Base-by-base conservation (phyloP, 225 moss, liverwort and hornwort species). In the Neckera pumila region DNA sequence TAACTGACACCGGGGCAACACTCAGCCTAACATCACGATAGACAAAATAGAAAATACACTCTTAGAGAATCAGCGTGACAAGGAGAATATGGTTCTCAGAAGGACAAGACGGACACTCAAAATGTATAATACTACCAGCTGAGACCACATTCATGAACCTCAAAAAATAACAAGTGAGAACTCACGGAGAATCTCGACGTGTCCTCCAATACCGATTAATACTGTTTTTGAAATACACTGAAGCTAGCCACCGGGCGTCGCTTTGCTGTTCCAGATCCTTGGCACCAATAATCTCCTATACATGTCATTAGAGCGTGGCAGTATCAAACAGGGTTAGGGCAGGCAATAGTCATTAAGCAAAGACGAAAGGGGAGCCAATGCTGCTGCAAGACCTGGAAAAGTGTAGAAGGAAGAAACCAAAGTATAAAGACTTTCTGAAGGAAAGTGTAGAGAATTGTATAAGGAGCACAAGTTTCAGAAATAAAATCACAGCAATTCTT, bases 211-310 rank as follows among this genome's bases (percentile, higher is more conserved):
- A 99, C 38, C 99, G 97, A 92, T 93, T 96, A 81, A 99, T 99
- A 89, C 99, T 99, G 92, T 99, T 99, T 87, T 99, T 99, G 94
- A 99, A 97, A 91, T 99, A 99, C 84, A 99, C 99, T 84, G 99
- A 99, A 31, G 99, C 99, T 74, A 99, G 93, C 99, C 99, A 99
- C 81, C 99, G 95, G 61, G 96, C 95, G 90, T 96, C 97, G 93
- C 94, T 96, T 92, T 95, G 96, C 85, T 94, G 96, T 92, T 96
- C 97, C 96, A 97, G 93, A 93, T 99, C 97, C 92, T 95, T 96
- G 86, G 99, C 95, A 92, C 97, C 96, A 91, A 99, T 99, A 88
- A 99, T 97, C 94, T 97, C 99, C 98, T 98, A 88, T 82, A 90
- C 33, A 85, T 89, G 54, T 77, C 80, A 92, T 84, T 63, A 65